Percentiles rank a stretch among this genome's conserved stretches.
Evolutionary conservation across 2,329 filamentous ascomycete species (phyloP).

Genomic region (Periconia macrospinosa): DNA sequence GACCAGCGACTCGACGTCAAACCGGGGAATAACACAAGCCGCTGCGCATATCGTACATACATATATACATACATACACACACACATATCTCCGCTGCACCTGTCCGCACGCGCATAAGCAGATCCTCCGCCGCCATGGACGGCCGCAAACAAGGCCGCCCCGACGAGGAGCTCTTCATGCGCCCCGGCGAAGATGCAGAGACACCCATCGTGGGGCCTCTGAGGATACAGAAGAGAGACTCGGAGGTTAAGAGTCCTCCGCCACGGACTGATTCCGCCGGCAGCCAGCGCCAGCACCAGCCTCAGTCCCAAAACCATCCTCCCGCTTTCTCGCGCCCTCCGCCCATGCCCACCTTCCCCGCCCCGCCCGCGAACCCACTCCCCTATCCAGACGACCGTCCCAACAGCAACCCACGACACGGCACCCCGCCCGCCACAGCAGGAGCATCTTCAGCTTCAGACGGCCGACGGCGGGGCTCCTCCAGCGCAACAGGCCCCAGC

Average conservation of each 20-base stretch:
- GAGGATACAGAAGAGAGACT: conserved; percentile 78
- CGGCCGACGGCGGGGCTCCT: conserved; percentile 32
- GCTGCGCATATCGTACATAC: no score
- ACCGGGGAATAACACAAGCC: no score
- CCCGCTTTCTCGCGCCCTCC: conserved; percentile 42
- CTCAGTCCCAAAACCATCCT: not conserved
- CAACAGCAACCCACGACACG: conserved; percentile 29
- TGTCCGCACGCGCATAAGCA: not conserved
- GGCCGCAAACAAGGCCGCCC: conserved; percentile 64
- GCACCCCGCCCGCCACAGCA: conserved; percentile 33
- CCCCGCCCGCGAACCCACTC: conserved; percentile 47
- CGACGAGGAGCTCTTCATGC: conserved; percentile 82
- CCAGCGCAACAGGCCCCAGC: conserved; percentile 28
- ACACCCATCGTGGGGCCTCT: conserved; percentile 82
- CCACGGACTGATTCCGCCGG: conserved; percentile 62
- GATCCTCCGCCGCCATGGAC: conserved; percentile 39
- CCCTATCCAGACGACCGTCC: conserved; percentile 51
- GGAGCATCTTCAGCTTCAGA: conserved; percentile 7
- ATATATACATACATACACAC: not conserved
- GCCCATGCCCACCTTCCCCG: conserved; percentile 67
- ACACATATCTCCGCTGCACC: not conserved
- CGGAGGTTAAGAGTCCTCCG: conserved; percentile 51
- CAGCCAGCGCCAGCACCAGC: conserved; percentile 49
- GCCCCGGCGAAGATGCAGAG: conserved; percentile 53
- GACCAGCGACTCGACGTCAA: no score